Conservation (phyloP, 148 eudicot species). For the Rhododendron griersonianum region DNA sequence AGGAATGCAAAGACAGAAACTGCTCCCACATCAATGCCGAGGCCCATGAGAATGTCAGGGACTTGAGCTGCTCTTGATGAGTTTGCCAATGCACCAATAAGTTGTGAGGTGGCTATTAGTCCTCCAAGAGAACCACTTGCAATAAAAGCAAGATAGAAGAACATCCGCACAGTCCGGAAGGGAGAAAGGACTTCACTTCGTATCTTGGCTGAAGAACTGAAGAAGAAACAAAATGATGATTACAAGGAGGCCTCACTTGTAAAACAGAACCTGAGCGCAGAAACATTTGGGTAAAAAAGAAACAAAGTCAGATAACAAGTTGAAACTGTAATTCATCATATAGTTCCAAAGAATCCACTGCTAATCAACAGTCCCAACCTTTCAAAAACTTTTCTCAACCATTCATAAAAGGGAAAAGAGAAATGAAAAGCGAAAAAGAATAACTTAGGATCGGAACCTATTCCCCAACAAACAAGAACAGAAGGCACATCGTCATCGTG, state of each 20-base stretch:
- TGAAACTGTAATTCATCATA: background rate
- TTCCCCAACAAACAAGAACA: no score
- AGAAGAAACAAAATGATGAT: constrained; percentile 43
- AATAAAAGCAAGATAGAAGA: constrained; percentile 90
- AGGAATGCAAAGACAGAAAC: constrained; percentile 77
- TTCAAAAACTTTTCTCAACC: no score
- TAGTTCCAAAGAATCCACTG: background rate
- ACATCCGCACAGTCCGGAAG: constrained; percentile 91
- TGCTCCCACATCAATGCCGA: constrained; percentile 82
- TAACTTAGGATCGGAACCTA: no score
- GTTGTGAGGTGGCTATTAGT: constrained; percentile 58
- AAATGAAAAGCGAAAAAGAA: no score
- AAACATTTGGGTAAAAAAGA: constrained; percentile 6
- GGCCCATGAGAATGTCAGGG: constrained; percentile 58
- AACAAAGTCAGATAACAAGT: constrained; percentile 15
- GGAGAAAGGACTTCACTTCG: constrained; percentile 96
- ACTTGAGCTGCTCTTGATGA: constrained; percentile 68
- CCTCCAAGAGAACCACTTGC: constrained; percentile 85
- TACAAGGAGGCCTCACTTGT: constrained; percentile 26
- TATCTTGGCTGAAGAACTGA: constrained; percentile 85
- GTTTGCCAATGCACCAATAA: constrained; percentile 66
- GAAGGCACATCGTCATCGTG: no score
- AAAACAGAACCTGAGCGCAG: constrained; percentile 24
- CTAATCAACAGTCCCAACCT: background rate
- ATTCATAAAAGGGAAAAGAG: no score